These are phyloP conservation scores for Cyclostephanos tholiformis DNA, from an alignment of 108 stramenopile genomes.

Conservation along the genomic window DNA sequence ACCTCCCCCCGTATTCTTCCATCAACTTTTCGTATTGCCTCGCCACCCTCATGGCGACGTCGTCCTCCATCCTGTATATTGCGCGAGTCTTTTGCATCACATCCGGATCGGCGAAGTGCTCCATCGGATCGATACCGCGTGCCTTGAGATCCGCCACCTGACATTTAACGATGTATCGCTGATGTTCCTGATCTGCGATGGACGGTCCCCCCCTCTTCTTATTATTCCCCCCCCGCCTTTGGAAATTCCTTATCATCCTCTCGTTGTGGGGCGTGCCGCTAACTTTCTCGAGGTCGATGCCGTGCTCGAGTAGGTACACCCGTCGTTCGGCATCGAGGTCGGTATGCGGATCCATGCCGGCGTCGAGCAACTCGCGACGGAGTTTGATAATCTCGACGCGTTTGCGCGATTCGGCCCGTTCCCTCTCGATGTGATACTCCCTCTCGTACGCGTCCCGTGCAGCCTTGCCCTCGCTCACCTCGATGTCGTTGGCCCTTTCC, in stretches of 20 bases:
- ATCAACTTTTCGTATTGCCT: slow-evolving; percentile 47
- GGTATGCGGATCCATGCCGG: slow-evolving; percentile 67
- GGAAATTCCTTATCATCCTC: slow-evolving; percentile 55
- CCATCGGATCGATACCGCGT: slow-evolving; percentile 70
- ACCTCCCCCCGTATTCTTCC: slow-evolving; percentile 37
- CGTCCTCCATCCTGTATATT: slow-evolving; percentile 49
- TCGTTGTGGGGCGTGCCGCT: slow-evolving; percentile 64
- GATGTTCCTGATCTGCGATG: slow-evolving; percentile 9
- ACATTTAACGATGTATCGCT: slow-evolving; percentile 68
- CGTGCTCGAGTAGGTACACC: slow-evolving; percentile 60
- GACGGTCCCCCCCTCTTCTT: slow-evolving; percentile 3
- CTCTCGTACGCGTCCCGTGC: slow-evolving; percentile 68
- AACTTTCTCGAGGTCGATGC: slow-evolving; percentile 67
- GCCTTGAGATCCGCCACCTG: slow-evolving; percentile 76
- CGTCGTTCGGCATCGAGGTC: slow-evolving; percentile 74
- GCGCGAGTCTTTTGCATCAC: slow-evolving; percentile 46
- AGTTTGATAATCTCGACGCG: slow-evolving; percentile 52
- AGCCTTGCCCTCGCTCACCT: slow-evolving; percentile 54
- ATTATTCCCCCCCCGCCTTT: slow-evolving; percentile 44
- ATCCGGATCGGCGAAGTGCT: slow-evolving; percentile 55
- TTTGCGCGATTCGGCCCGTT: slow-evolving; percentile 37
- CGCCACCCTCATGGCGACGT: slow-evolving; percentile 38
- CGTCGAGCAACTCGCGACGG: slow-evolving; percentile 61
- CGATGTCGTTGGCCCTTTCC: slow-evolving; percentile 62
- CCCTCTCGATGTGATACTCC: slow-evolving; percentile 52